Evolutionary conservation across 192 early-diverging fungal genomes (phyloP), one percentile per base, ranked within the genome.

Genomic region (Jimgerdemannia flammicorona): DNA sequence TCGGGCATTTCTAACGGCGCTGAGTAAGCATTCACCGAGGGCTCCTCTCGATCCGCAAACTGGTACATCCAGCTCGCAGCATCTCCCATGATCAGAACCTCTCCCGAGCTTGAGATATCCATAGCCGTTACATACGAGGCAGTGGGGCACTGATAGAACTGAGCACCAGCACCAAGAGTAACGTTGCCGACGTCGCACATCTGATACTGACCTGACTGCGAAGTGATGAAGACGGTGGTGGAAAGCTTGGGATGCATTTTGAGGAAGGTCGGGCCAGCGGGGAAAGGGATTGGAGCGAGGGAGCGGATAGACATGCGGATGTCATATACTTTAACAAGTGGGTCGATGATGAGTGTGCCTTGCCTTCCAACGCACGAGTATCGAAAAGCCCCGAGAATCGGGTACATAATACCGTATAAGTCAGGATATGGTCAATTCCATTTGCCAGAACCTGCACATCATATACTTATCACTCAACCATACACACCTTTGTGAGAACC

Each of bases 291-390:
- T 2, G 92, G 91, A 3, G 90, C 85, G 14, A 95, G 84, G 39
- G 88, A 85, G 41, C 89, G 85, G 78, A 93, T 88, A 8, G 88
- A 87, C 78, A 79, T 79, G 18, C 94, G 82, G 54, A 96, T 89
- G 71, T 96, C 94, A 67, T 86, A 96, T n/a, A 96, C 81, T 78
- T 95, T 95, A 49, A 96, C 89, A 70, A 93, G 74, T 7, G 92
- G 90, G 79, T 96, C 94, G 63, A 88, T 80, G 18, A 94, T 86
- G 74, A 94, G 77, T 3, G 84, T 81, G 2, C 89, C 88, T 66
- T 85, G 84, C 43, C 86, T 82, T 44, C 65, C 54, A 70, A 59
- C 54, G 67, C 3, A 20, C 6, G 41, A 8, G 64, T 29, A 29
- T 29, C 29, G 29, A 29, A 29, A 29, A 29, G 29, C 29, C 29